Conservation (phyloP, 768 basidiomycete genomes). For the Crassisporium funariophilum region DNA sequence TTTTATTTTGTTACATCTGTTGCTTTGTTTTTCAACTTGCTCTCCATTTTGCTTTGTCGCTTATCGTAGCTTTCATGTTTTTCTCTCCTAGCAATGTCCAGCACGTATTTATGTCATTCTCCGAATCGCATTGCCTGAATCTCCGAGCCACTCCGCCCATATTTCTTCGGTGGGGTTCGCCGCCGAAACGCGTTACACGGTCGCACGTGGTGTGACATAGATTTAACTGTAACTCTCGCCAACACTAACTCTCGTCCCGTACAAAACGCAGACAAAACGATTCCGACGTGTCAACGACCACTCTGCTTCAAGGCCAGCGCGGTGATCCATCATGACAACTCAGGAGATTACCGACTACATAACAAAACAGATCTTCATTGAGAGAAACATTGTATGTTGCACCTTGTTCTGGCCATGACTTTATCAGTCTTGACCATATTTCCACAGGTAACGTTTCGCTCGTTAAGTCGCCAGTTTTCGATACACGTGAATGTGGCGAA, state of each 20-base stretch:
- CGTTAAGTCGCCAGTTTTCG: constrained; percentile 67
- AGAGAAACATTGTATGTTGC: constrained; percentile 45
- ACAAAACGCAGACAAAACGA: too few species aligned
- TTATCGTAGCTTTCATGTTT: neutral
- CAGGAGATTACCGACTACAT: constrained; percentile 47
- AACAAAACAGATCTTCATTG: constrained; percentile 53
- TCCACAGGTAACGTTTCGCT: constrained; percentile 77
- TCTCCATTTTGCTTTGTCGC: neutral
- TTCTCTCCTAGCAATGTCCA: too few species aligned
- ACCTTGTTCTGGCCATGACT: neutral
- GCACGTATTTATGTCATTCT: too few species aligned
- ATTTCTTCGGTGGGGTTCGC: too few species aligned
- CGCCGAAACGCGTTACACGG: too few species aligned
- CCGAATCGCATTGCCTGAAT: too few species aligned
- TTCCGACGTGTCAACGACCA: too few species aligned
- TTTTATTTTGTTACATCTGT: constrained; percentile 2
- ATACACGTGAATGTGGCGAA: constrained; percentile 81
- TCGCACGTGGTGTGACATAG: too few species aligned
- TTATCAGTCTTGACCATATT: constrained; percentile 1
- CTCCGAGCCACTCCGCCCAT: neutral
- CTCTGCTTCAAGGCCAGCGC: too few species aligned
- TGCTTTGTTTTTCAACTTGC: neutral
- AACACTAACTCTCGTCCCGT: too few species aligned
- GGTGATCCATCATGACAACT: constrained; percentile 38
- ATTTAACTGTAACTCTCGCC: too few species aligned